A percentile compares a stretch with the other conserved stretches of the same genome.
Conservation (phyloP, 805 yeast species). For the Candida pseudoglaebosa region DNA sequence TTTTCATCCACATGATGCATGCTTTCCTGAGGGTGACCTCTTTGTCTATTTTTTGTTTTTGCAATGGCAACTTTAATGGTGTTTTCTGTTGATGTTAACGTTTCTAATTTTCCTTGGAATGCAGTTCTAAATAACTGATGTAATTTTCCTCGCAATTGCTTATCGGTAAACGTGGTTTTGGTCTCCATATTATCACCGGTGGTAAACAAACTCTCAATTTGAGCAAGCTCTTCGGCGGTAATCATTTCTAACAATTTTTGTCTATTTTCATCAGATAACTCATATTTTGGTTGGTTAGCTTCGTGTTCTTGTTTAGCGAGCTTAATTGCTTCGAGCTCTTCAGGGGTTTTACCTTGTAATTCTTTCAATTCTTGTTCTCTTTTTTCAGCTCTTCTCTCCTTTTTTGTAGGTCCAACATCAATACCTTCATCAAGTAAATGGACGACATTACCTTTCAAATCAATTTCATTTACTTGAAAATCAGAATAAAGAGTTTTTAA, state of each 20-base stretch:
- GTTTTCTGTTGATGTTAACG: slow-evolving; percentile 68
- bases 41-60: slow-evolving; percentile 32
- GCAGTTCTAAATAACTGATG: slow-evolving; percentile 75
- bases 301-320: slow-evolving; percentile 19
- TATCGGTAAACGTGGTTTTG: slow-evolving; percentile 54
- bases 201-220: slow-evolving; percentile 51
- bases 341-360: slow-evolving; percentile 23
- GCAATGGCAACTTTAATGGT: slow-evolving; percentile 60
- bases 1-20: slow-evolving; percentile 40
- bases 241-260: slow-evolving; percentile 47
- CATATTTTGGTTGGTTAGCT: slow-evolving; percentile 30
- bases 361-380: slow-evolving; percentile 37
- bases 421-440: slow-evolving; percentile 75
- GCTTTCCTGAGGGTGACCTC: slow-evolving; percentile 33
- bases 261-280: slow-evolving; percentile 44
- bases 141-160: slow-evolving; percentile 67
- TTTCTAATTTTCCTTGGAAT: slow-evolving; percentile 71
- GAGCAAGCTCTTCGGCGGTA: slow-evolving; percentile 56
- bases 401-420: slow-evolving; percentile 40
- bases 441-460: slow-evolving; percentile 60
- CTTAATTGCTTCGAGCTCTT: slow-evolving; percentile 28
- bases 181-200: slow-evolving; percentile 60
- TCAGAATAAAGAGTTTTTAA: slow-evolving; percentile 90
- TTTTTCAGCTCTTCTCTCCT: slow-evolving; percentile 45
- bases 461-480: slow-evolving; percentile 89